Base-by-base conservation (phyloP, 495 filamentous ascomycete genomes). In the Penicillium cinerascens region DNA sequence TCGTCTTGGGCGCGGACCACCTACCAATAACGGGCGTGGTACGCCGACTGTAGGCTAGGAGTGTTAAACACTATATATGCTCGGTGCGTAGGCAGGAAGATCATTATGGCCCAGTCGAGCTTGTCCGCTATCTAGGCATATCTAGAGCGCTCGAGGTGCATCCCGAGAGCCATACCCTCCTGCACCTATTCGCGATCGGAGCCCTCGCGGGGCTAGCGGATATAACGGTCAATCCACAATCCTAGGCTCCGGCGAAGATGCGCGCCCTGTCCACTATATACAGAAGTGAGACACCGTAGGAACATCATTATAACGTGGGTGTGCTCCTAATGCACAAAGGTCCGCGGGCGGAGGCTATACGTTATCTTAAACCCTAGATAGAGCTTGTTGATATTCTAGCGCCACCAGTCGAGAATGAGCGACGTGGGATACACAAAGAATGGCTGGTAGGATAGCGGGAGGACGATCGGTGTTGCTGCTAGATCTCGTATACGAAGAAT, bases 341-440 rank as follows among this genome's bases (percentile, higher is more conserved):
- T 10, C 1, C 47, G 38, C 10, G 26, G 8, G 16, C 41, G 27
- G 7, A 51, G 37, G n/a, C 47, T 51, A 26, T 51, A 51, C 4
- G 42, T 40, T 10, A 51, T 41, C 47, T 51, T 16, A 35, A 51
- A 51, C 6, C 47, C 25, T 4, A 42, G 16, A 11, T 17, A 51
- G 47, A 51, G 42, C 23, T 42, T 41, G 22, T 51, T 51, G 17
- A 51, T 51, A 51, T 51, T 51, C 37, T 13, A 51, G 10, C 29
- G 37, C 23, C 33, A 42, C 47, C 20, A 51, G 25, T 26, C 15
- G 3, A 42, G 47, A 8, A 51, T 22, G 2, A 40, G 25, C 3
- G 11, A 6, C 13, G 38, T 51, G 4, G 21, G 37, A 42, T 38
- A 13, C 4, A 13, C 36, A 26, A 26, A 26, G 25, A 26, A 26